These are phyloP conservation scores for Cutaneotrichosporon cyanovorans DNA, from an alignment of 1,284 basidiomycete species.

Conservation along the genomic window DNA sequence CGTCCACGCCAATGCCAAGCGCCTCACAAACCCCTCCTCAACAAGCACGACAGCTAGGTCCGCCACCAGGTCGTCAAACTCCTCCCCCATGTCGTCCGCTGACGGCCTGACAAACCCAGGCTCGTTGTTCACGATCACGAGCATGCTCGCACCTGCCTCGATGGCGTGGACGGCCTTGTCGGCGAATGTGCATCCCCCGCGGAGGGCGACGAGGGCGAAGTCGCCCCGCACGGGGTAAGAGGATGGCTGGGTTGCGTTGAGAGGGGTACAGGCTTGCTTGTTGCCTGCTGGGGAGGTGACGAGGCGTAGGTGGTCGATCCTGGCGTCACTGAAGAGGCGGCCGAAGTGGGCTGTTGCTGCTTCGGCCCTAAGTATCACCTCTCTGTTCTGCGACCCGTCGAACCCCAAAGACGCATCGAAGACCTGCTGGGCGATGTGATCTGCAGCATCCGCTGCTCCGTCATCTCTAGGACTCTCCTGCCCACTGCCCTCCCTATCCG, in stretches of 20 bases:
- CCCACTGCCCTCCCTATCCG: too few species aligned
- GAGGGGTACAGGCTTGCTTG: not conserved
- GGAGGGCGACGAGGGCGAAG: constrained; percentile 27
- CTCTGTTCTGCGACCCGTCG: too few species aligned
- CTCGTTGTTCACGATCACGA: constrained; percentile 57
- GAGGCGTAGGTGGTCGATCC: not conserved
- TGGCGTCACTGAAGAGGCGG: constrained; percentile 19
- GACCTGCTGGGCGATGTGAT: too few species aligned
- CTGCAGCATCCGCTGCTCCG: too few species aligned
- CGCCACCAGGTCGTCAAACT: constrained; percentile 9
- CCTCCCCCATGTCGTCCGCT: constrained; percentile 18
- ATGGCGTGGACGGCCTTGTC: constrained; percentile 64
- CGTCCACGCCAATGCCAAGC: too few species aligned
- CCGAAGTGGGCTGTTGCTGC: constrained; percentile 67
- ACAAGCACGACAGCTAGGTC: constrained; percentile 29
- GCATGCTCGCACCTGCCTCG: constrained; percentile 60
- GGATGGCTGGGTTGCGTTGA: too few species aligned
- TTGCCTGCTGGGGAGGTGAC: not conserved
- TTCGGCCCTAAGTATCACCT: too few species aligned
- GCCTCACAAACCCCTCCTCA: too few species aligned
- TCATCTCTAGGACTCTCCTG: too few species aligned
- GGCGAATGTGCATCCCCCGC: constrained; percentile 74
- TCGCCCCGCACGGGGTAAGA: too few species aligned
- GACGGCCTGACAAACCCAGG: constrained; percentile 31
- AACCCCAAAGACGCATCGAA: too few species aligned